Evolutionary conservation across 1,139 yeast species (phyloP).

Genomic region (Kurtzmaniella quercitrusa): DNA sequence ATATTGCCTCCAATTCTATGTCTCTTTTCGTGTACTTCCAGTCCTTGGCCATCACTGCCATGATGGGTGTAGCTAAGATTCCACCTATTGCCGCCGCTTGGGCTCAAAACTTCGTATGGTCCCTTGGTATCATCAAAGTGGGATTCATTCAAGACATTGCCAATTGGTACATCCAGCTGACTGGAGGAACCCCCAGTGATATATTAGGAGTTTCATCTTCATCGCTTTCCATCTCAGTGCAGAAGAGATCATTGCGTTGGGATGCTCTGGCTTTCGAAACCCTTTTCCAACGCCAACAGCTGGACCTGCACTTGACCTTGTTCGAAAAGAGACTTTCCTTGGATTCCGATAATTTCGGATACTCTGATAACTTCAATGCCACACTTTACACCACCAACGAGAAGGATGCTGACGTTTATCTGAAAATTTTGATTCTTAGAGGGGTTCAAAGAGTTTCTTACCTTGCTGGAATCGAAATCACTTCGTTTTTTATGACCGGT

Average conservation of each 20-base stretch:
- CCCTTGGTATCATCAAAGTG: conserved; percentile 81
- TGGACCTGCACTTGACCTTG: conserved; percentile 16
- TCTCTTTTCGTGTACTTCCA: conserved; percentile 93
- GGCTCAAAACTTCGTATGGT: conserved; percentile 97
- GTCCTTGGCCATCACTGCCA: conserved; percentile 83
- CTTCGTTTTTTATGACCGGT: conserved; percentile 83
- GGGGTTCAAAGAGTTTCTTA: conserved; percentile 92
- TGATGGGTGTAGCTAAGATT: conserved; percentile 91
- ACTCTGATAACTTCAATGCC: conserved; percentile 46
- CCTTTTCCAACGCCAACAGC: conserved; percentile 15
- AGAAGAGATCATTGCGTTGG: conserved; percentile 42
- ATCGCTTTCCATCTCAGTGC: conserved; percentile 74
- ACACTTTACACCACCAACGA: conserved; percentile 70
- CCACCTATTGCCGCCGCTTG: conserved; percentile 99
- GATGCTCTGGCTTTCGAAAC: conserved; percentile 16
- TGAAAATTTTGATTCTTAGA: conserved; percentile 74
- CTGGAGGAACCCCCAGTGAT: conserved; percentile 85
- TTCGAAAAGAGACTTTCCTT: conserved; percentile 29
- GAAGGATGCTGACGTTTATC: conserved; percentile 46
- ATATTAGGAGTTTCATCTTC: conserved; percentile 44
- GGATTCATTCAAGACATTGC: conserved; percentile 83
- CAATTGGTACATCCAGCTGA: conserved; percentile 94
- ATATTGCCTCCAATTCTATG: conserved; percentile 92
- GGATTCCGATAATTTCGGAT: conserved; percentile 41
- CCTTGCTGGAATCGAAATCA: conserved; percentile 78